Percentiles rank a stretch among this genome's conserved stretches.
Conservation (phyloP, 805 yeast genomes). For the Kockiozyma suomiensis region DNA sequence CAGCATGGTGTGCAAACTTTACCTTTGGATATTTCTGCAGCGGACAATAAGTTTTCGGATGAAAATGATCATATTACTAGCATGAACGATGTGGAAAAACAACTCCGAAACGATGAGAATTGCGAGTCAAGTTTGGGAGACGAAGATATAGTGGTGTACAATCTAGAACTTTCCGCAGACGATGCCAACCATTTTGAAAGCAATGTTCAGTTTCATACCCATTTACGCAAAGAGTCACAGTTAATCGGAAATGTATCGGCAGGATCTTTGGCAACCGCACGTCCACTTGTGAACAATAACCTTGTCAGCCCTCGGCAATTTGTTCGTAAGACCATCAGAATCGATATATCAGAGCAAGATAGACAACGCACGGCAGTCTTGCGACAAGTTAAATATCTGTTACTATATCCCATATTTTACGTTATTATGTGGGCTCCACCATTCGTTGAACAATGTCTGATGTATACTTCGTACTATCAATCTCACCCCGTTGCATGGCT, state of each 20-base stretch:
- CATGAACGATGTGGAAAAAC: background rate
- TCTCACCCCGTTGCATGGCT: constrained; percentile 65
- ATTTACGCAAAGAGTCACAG: background rate
- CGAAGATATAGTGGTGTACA: background rate
- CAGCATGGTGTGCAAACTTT: background rate
- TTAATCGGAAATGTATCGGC: background rate
- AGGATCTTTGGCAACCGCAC: background rate
- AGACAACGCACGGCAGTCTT: constrained; percentile 59
- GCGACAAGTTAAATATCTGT: constrained; percentile 76
- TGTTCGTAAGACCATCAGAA: constrained; percentile 5
- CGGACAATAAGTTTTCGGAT: background rate
- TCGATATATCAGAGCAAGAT: constrained; percentile 28
- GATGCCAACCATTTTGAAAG: background rate
- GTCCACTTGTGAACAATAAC: background rate
- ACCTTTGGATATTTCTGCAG: background rate
- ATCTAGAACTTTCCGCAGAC: background rate
- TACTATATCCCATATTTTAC: constrained; percentile 83
- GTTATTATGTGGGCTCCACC: constrained; percentile 83
- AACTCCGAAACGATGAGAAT: background rate
- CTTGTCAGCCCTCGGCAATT: constrained; percentile 1
- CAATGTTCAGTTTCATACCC: constrained; percentile 7
- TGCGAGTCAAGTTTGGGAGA: background rate
- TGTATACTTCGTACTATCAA: constrained; percentile 50
- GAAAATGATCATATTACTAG: background rate
- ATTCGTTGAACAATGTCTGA: constrained; percentile 63